Evolutionary conservation across 2,329 filamentous ascomycete species (phyloP).

Genomic region (Fusarium neocosmosporiellum): DNA sequence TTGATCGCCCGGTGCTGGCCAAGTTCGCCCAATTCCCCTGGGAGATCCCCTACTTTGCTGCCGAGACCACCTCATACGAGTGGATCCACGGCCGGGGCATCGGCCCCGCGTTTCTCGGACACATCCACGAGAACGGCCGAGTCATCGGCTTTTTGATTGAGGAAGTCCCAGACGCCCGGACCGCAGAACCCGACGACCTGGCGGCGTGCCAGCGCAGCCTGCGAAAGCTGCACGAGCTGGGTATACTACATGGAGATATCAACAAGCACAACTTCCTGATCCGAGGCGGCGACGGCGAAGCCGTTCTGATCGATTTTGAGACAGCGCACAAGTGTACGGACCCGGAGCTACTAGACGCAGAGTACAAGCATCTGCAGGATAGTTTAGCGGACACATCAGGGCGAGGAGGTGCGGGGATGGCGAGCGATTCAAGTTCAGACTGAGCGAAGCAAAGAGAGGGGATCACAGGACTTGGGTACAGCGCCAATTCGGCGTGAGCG

Average conservation of each 20-base stretch:
- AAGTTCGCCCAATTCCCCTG: slow-evolving; percentile 46
- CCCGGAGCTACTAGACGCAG: slow-evolving; percentile 35
- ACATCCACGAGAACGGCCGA: slow-evolving; percentile 46
- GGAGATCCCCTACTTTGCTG: slow-evolving; percentile 46
- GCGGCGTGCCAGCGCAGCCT: slow-evolving; percentile 43
- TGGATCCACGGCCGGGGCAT: slow-evolving; percentile 44
- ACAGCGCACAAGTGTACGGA: slow-evolving; percentile 43
- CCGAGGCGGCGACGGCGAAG: slow-evolving; percentile 32
- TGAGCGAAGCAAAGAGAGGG: slow-evolving; percentile 10
- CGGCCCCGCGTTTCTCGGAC: slow-evolving; percentile 46
- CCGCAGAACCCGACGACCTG: slow-evolving; percentile 45
- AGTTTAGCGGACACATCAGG: slow-evolving; percentile 41
- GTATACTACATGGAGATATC: slow-evolving; percentile 49
- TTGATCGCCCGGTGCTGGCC: slow-evolving; percentile 36
- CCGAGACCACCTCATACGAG: slow-evolving; percentile 47
- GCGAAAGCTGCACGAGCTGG: slow-evolving; percentile 44
- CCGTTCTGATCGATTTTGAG: slow-evolving; percentile 49
- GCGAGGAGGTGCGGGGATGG: slow-evolving; percentile 40
- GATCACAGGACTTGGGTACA: slow-evolving; percentile 4
- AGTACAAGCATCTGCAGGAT: slow-evolving; percentile 37
- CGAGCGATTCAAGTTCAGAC: slow-evolving; percentile 43
- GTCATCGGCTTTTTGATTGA: slow-evolving; percentile 46
- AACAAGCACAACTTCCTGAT: slow-evolving; percentile 51
- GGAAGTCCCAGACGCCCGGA: slow-evolving; percentile 37
- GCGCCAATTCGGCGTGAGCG: background rate